Percentiles rank a stretch among this genome's conserved stretches.
These are phyloP conservation scores for Xylaria longipes DNA, from an alignment of 495 filamentous ascomycete species.

Conservation along the genomic window DNA sequence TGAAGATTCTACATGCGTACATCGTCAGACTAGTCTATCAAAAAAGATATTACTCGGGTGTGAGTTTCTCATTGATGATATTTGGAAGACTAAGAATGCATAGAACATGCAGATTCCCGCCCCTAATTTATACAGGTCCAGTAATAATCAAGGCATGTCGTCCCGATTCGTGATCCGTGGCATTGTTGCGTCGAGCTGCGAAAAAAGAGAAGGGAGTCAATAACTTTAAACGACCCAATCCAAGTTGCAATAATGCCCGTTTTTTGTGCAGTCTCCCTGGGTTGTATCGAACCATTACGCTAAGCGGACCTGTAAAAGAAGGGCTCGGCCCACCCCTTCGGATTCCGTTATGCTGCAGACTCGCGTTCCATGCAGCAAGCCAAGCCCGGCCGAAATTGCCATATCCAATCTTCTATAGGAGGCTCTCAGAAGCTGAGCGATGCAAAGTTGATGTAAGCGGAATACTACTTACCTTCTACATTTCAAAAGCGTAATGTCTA, in stretches of 20 bases:
- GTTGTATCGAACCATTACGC: neutral
- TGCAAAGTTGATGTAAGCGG: neutral
- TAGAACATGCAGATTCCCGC: neutral
- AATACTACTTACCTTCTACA: neutral
- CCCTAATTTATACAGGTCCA: neutral
- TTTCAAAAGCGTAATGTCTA: neutral
- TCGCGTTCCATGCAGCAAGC: slow-evolving; percentile 4
- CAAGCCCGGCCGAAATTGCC: slow-evolving; percentile 2
- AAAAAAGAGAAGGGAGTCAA: neutral
- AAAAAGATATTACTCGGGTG: neutral
- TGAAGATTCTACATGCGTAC: neutral
- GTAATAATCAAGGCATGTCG: neutral
- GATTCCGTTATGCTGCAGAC: neutral
- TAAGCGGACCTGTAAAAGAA: slow-evolving; percentile 17
- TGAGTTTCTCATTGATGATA: neutral
- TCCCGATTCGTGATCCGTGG: neutral
- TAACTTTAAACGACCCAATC: slow-evolving; percentile 12
- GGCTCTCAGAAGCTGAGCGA: neutral
- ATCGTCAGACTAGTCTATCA: neutral
- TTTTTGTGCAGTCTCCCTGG: neutral
- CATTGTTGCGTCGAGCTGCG: neutral
- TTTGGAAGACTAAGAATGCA: neutral
- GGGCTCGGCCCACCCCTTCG: neutral
- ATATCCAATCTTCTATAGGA: neutral
- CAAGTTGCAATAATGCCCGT: neutral